Percentiles rank a stretch among this genome's conserved stretches.
These are phyloP conservation scores for Xylaria sp. DNA, from an alignment of 2,329 filamentous ascomycete genomes.

Conservation along the genomic window DNA sequence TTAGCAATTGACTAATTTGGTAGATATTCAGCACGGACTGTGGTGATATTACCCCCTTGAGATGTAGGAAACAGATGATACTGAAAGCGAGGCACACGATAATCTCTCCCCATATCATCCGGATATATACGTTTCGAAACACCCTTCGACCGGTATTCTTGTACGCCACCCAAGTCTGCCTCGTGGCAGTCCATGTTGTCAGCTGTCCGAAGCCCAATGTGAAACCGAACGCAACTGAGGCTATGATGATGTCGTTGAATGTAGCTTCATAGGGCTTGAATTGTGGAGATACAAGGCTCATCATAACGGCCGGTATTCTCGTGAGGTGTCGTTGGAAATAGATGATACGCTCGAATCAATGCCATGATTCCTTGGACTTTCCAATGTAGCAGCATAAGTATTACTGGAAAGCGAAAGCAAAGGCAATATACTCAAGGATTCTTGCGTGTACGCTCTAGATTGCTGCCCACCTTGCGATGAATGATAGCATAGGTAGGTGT, in stretches of 20 bases:
- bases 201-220: slow-evolving; percentile 55
- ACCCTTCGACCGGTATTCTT: slow-evolving; percentile 48
- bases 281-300: slow-evolving; percentile 27
- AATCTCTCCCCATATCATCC: slow-evolving; percentile 61
- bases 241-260: slow-evolving; percentile 43
- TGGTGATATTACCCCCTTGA: slow-evolving; percentile 36
- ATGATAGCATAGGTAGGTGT: background rate
- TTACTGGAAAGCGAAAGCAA: background rate
- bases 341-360: slow-evolving; percentile 14
- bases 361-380: background rate
- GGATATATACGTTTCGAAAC: slow-evolving; percentile 54
- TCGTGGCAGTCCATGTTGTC: slow-evolving; percentile 51
- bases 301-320: background rate
- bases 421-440: background rate
- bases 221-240: slow-evolving; percentile 52
- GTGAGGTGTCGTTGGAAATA: background rate
- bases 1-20: background rate
- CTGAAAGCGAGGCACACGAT: slow-evolving; percentile 55
- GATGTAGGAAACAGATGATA: slow-evolving; percentile 48
- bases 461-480: background rate
- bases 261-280: slow-evolving; percentile 39
- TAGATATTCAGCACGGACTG: slow-evolving; percentile 3
- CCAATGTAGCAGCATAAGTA: background rate
- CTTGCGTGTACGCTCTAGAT: background rate
- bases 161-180: slow-evolving; percentile 51